Evolutionary conservation across 2,329 filamentous ascomycete genomes (phyloP), one percentile per base, ranked within the genome.

Genomic region (Diplodia intermedia): DNA sequence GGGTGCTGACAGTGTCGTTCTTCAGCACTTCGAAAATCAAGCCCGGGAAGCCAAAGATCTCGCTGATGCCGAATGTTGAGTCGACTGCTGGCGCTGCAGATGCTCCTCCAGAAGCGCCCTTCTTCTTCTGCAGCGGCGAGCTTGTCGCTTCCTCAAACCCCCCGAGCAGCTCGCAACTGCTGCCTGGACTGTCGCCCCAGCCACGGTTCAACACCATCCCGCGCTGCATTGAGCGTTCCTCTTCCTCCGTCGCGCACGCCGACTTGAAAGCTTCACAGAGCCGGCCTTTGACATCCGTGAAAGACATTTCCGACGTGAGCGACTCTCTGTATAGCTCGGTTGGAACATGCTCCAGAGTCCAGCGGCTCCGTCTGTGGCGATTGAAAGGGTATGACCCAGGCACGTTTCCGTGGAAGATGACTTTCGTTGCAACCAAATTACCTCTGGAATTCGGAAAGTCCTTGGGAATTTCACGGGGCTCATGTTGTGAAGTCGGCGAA

Each of bases 351-450:
- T 86, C 80, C 14, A 97, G 89, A 63, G 89, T 88, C 95, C 95
- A 99, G 50, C 94, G 88, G 73, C 92, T 93, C 70, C 95, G 88
- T 20, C 94, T 89, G 78, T 98, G 93, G 4, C 95, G 88, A 79
- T 99, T 98, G 82, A 99, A 99, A 12, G 94, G 92, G 77, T 97
- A 98, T 1, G 93, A 97, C 0, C 95, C 95, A 0, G 95, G 95
- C 2, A 98, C 89, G 74, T 99, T 99, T 53, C 91, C 93, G 78
- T 99, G 95, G 1, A 99, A 85, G 20, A 98, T 88, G n/a, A 99
- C 78, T 77, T 98, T 98, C 0, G 92, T 95, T 6, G 91, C 94
- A 0, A 95, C 92, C 12, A 97, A 84, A 50, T 90, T 89, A 68
- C 92, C 88, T 4, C 77, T 71, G 14, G 78, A 77, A 20, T 47